A percentile compares a stretch with the other conserved stretches of the same genome.
phyloP scores from a whole-genome alignment of 371 early-diverging fungal species.

The Mortierella sp. region DNA sequence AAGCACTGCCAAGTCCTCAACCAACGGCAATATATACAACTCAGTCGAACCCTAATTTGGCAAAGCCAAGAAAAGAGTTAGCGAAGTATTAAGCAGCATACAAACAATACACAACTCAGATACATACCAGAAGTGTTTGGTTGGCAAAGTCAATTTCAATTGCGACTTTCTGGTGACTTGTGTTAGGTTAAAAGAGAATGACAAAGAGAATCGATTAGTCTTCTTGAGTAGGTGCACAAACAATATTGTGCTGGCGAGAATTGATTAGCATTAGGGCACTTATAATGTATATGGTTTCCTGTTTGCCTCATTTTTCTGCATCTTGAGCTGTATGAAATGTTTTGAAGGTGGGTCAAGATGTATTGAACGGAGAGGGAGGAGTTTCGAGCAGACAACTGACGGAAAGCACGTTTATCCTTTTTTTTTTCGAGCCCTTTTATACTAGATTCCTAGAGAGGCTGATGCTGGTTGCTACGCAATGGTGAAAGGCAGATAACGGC shows the following conservation, averaged over 20 bases:
- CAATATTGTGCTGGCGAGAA: neutral
- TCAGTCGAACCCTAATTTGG: slow-evolving; percentile 70
- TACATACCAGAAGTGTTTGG: slow-evolving; percentile 45
- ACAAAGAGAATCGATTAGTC: slow-evolving; percentile 14
- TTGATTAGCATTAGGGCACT: slow-evolving; percentile 10
- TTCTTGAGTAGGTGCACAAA: neutral
- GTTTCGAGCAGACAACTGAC: too few species aligned
- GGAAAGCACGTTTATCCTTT: neutral
- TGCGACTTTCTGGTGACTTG: slow-evolving; percentile 64
- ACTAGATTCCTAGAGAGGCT: too few species aligned
- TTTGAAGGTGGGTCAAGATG: neutral
- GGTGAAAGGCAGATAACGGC: neutral
- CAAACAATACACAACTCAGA: neutral
- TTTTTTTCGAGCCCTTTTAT: neutral
- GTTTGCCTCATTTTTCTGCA: slow-evolving; percentile 43
- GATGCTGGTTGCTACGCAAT: neutral
- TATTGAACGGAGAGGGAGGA: neutral
- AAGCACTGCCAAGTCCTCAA: slow-evolving; percentile 60
- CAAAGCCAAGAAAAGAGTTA: neutral
- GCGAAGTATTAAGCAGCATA: neutral
- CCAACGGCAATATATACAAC: slow-evolving; percentile 68
- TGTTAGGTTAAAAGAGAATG: slow-evolving; percentile 19
- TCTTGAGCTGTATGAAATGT: slow-evolving; percentile 5
- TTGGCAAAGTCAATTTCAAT: slow-evolving; percentile 65
- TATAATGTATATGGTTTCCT: slow-evolving; percentile 53